Evolutionary conservation across 345 rosid species (phyloP).

Genomic region (Turritis glabra): DNA sequence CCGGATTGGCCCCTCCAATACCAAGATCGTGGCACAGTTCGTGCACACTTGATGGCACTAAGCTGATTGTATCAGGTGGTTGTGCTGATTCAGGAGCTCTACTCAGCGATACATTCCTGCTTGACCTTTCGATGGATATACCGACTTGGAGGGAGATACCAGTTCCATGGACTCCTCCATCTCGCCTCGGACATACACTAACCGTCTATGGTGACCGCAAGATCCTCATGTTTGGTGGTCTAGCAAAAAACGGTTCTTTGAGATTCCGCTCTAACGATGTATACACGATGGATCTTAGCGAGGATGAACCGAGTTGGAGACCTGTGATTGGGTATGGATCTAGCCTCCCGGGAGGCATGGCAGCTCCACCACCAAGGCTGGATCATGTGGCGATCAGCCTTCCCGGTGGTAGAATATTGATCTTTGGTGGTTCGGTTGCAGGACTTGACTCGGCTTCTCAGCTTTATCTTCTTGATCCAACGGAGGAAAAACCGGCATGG

Average conservation of each 20-base stretch:
- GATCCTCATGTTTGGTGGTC: conserved; percentile 91
- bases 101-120: conserved; percentile 84
- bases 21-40: conserved; percentile 99
- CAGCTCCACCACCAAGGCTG: conserved; percentile 84
- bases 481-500: conserved; percentile 88
- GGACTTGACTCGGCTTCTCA: conserved; percentile 92
- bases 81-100: conserved; percentile 95
- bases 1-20: conserved; percentile 90
- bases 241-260: conserved; percentile 81
- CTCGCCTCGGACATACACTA: conserved; percentile 84
- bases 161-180: conserved; percentile 90
- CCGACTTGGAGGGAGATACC: conserved; percentile 92
- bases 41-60: conserved; percentile 94
- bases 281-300: conserved; percentile 91
- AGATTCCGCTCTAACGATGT: conserved; percentile 92
- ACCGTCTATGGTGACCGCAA: conserved; percentile 87
- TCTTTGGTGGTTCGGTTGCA: conserved; percentile 92
- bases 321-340: conserved; percentile 63
- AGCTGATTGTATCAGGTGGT: conserved; percentile 90
- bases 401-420: conserved; percentile 79
- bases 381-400: conserved; percentile 91
- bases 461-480: conserved; percentile 83
- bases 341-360: conserved; percentile 74
- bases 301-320: conserved; percentile 87
- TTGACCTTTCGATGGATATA: conserved; percentile 90